Conservation (phyloP, 2,329 filamentous ascomycete species). For the Ascochyta koolunga region DNA sequence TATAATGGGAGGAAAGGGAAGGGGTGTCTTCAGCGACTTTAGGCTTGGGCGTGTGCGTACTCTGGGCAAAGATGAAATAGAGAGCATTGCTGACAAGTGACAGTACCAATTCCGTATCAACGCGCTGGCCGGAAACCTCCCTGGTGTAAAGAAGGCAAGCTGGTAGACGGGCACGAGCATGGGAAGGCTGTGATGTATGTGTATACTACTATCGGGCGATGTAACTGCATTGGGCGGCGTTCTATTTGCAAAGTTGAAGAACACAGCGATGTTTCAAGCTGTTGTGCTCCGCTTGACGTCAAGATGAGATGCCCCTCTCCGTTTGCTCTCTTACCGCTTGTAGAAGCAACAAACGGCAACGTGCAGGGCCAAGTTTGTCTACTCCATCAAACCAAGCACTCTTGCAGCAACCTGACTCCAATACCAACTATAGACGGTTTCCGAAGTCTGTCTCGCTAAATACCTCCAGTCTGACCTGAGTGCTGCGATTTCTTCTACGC, state of each 20-base stretch:
- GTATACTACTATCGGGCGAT: constrained; percentile 29
- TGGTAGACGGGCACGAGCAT: constrained; percentile 66
- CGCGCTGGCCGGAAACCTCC: constrained; percentile 81
- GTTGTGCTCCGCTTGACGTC: constrained; percentile 8
- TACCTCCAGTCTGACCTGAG: too few species aligned
- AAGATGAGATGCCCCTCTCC: constrained; percentile 13
- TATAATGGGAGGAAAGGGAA: constrained; percentile 85
- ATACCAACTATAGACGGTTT: not conserved
- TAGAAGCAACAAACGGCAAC: constrained; percentile 17
- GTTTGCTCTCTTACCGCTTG: constrained; percentile 24
- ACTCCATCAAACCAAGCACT: not conserved
- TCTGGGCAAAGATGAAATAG: too few species aligned
- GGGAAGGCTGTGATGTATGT: constrained; percentile 25
- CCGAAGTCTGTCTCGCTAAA: too few species aligned
- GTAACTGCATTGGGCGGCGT: constrained; percentile 41
- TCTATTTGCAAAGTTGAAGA: constrained; percentile 12
- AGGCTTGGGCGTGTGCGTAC: constrained; percentile 81
- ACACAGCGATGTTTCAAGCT: not conserved
- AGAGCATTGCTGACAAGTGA: constrained; percentile 18
- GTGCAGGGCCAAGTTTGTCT: not conserved
- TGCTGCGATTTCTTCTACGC: not conserved
- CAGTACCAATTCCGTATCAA: constrained; percentile 94
- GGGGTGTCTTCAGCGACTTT: constrained; percentile 92
- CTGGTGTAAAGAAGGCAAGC: constrained; percentile 93
- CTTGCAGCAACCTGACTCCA: not conserved